phyloP scores from a whole-genome alignment of 1,139 yeast species.

The Suhomyces bolitotheri region DNA sequence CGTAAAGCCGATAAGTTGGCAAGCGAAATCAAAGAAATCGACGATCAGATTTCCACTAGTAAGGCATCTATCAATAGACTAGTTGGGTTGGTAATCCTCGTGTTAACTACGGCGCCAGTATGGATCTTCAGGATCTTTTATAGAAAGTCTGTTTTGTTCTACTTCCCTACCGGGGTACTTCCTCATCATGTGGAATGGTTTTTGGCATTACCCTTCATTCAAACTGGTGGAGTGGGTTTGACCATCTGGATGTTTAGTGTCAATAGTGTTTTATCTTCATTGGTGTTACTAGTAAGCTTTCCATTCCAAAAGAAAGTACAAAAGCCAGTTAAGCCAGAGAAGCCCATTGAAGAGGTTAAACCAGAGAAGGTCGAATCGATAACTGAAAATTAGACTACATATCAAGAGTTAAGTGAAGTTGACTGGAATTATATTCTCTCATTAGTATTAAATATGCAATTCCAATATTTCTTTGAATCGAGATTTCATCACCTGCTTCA shows the following conservation, averaged over 20 bases:
- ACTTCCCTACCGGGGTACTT: constrained; percentile 57
- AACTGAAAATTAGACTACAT: background rate
- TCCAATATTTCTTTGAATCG: constrained; percentile 22
- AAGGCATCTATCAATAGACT: constrained; percentile 39
- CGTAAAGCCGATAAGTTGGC: constrained; percentile 64
- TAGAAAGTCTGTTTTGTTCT: constrained; percentile 59
- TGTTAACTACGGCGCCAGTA: constrained; percentile 43
- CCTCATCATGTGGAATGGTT: constrained; percentile 60
- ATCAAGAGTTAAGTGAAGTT: background rate
- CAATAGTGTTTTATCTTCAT: constrained; percentile 32
- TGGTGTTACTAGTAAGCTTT: constrained; percentile 31
- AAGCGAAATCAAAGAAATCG: constrained; percentile 50
- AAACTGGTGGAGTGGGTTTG: constrained; percentile 54
- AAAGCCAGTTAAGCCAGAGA: constrained; percentile 5
- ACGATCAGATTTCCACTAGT: constrained; percentile 34
- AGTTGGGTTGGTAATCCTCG: constrained; percentile 28
- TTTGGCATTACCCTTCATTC: constrained; percentile 61
- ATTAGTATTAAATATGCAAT: constrained; percentile 1
- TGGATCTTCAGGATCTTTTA: constrained; percentile 56
- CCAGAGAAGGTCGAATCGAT: background rate
- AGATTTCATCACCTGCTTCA: constrained; percentile 25
- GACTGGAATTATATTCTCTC: background rate
- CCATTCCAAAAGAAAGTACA: constrained; percentile 26
- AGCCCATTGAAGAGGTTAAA: background rate
- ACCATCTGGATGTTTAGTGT: constrained; percentile 51